phyloP scores from a whole-genome alignment of 108 stramenopile species.

The Conticribra guillardii region DNA sequence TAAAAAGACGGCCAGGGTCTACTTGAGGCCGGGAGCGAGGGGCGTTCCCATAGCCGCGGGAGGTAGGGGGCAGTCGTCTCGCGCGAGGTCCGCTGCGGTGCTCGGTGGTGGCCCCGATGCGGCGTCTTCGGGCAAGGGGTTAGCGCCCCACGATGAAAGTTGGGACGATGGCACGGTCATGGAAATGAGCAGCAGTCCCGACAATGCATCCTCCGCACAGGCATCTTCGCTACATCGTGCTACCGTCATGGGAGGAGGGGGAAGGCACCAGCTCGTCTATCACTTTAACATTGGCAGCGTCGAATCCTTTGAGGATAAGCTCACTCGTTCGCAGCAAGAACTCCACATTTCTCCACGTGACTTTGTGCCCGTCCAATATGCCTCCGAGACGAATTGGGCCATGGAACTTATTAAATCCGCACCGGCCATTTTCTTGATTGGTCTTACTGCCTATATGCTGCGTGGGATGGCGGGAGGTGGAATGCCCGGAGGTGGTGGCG shows the following conservation, averaged over 20 bases:
- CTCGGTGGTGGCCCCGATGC: background rate
- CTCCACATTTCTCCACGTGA: slow-evolving; percentile 84
- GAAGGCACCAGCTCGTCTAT: slow-evolving; percentile 59
- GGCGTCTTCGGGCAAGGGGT: slow-evolving; percentile 2
- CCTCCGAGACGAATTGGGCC: slow-evolving; percentile 86
- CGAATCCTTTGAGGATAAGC: slow-evolving; percentile 96
- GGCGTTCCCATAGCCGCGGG: slow-evolving; percentile 42
- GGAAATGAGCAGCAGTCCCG: slow-evolving; percentile 46
- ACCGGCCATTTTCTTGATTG: slow-evolving; percentile 84
- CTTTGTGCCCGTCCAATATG: slow-evolving; percentile 95
- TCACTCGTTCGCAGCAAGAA: slow-evolving; percentile 89
- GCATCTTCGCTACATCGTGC: slow-evolving; percentile 3
- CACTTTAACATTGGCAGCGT: slow-evolving; percentile 97
- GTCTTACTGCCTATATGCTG: slow-evolving; percentile 76
- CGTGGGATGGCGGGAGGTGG: slow-evolving; percentile 84
- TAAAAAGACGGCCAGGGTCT: slow-evolving; percentile 80
- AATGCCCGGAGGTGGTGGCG: slow-evolving; percentile 63
- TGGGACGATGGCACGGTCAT: slow-evolving; percentile 60
- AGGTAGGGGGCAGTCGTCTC: background rate
- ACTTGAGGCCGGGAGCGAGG: slow-evolving; percentile 60
- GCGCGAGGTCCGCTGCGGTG: too few species aligned
- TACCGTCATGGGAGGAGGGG: slow-evolving; percentile 4
- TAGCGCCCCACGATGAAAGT: slow-evolving; percentile 19
- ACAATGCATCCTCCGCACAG: background rate
- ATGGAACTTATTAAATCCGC: slow-evolving; percentile 76